These are phyloP conservation scores for Mycena pura DNA, from an alignment of 768 basidiomycete species.

Conservation along the genomic window DNA sequence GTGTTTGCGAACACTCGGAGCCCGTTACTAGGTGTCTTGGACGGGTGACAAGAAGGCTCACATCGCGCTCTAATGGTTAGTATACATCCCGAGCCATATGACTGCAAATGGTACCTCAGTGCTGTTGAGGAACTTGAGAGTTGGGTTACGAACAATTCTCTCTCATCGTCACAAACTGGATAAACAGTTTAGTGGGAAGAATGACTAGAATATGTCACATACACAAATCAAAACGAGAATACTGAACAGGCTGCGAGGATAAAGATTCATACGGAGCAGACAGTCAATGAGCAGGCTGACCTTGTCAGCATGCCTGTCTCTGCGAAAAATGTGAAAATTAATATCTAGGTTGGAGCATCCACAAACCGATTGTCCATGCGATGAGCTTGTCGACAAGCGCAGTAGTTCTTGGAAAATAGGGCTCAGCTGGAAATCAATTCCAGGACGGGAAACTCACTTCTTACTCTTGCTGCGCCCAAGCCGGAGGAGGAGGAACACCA, in stretches of 20 bases:
- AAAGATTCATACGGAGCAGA: no score
- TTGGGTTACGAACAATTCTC: not conserved
- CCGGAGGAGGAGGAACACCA: not conserved
- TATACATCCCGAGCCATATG: conserved; percentile 2
- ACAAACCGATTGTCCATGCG: conserved; percentile 6
- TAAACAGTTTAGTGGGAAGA: not conserved
- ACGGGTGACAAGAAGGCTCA: not conserved
- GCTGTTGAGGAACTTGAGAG: not conserved
- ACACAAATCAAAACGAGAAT: not conserved
- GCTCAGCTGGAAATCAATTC: not conserved
- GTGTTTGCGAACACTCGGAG: not conserved
- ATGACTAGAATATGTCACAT: not conserved
- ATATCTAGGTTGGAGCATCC: not conserved
- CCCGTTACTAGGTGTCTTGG: not conserved
- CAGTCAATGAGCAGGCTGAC: no score
- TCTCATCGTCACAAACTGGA: not conserved
- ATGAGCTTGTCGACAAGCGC: conserved; percentile 6
- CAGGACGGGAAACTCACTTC: not conserved
- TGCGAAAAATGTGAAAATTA: not conserved
- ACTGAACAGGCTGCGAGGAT: no score
- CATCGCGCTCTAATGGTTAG: not conserved
- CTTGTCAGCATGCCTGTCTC: conserved; percentile 13
- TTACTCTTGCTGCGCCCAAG: not conserved
- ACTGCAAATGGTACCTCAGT: not conserved
- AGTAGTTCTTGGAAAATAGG: not conserved